Percentiles rank a stretch among this genome's conserved stretches.
These are phyloP conservation scores for Rosa persica DNA, from an alignment of 306 rosid genomes.

Conservation along the genomic window DNA sequence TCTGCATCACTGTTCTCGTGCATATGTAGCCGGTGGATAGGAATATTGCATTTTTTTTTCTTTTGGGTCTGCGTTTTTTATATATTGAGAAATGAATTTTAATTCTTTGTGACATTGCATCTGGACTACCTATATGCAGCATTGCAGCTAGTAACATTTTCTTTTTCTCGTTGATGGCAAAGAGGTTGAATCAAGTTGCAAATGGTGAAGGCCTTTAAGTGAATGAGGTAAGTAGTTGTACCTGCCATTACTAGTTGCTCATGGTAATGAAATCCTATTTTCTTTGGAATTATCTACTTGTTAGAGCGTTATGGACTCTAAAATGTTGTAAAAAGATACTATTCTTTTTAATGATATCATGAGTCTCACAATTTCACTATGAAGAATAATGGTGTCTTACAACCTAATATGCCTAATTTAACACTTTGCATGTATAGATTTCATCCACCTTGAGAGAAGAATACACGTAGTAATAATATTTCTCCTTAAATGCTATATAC, in stretches of 20 bases:
- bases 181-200: conserved; percentile 74
- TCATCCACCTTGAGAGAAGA: no score
- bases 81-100: not conserved
- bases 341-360: not conserved
- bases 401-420: no score
- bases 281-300: not conserved
- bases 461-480: no score
- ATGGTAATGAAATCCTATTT: not conserved
- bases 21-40: not conserved
- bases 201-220: conserved; percentile 79
- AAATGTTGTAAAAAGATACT: not conserved
- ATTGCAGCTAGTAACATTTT: not conserved
- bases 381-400: not conserved
- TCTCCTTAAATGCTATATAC: no score
- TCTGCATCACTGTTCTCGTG: not conserved
- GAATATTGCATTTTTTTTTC: not conserved
- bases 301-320: not conserved
- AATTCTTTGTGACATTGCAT: not conserved
- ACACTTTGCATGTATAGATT: not conserved
- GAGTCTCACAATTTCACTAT: not conserved
- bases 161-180: conserved; percentile 72
- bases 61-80: no score
- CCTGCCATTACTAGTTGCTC: not conserved
- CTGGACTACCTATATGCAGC: not conserved
- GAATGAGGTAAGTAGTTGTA: conserved; percentile 54